phyloP scores from a whole-genome alignment of 352 stramenopile genomes.

The Globisporangium solare region DNA sequence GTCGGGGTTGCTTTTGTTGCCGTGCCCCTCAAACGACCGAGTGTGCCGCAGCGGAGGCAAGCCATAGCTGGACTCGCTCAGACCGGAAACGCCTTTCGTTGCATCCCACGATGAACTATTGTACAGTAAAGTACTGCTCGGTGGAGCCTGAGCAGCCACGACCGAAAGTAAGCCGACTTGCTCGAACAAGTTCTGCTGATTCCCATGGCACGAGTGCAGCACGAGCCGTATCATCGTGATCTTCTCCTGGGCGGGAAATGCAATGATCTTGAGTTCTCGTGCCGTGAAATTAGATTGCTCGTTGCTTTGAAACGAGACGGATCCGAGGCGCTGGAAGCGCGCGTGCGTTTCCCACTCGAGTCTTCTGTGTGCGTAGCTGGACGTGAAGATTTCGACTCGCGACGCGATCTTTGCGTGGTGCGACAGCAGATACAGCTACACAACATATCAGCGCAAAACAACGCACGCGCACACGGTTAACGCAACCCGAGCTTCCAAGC shows the following conservation, averaged over 20 bases:
- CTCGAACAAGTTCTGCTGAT: conserved; percentile 42
- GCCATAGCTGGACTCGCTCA: not conserved
- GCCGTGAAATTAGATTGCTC: conserved; percentile 17
- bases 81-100: not conserved
- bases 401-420: conserved; percentile 40
- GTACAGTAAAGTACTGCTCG: not conserved
- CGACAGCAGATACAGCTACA: conserved; percentile 26
- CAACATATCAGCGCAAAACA: not conserved
- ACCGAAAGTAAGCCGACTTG: conserved; percentile 42
- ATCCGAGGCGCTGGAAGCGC: conserved; percentile 38
- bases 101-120: conserved; percentile 4
- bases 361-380: not conserved
- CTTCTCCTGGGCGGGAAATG: conserved; percentile 14
- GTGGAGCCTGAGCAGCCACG: conserved; percentile 8
- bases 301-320: conserved; percentile 29
- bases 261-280: conserved; percentile 52
- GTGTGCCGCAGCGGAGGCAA: not conserved
- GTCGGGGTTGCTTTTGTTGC: not conserved
- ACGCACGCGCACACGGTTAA: not conserved
- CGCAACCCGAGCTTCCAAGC: not conserved
- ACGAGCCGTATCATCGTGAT: conserved; percentile 37
- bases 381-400: conserved; percentile 45
- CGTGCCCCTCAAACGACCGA: not conserved
- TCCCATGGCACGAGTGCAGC: conserved; percentile 38
- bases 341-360: conserved; percentile 9